Evolutionary conservation across 2,329 filamentous ascomycete genomes (phyloP).

Genomic region (Raffaelea arxii): DNA sequence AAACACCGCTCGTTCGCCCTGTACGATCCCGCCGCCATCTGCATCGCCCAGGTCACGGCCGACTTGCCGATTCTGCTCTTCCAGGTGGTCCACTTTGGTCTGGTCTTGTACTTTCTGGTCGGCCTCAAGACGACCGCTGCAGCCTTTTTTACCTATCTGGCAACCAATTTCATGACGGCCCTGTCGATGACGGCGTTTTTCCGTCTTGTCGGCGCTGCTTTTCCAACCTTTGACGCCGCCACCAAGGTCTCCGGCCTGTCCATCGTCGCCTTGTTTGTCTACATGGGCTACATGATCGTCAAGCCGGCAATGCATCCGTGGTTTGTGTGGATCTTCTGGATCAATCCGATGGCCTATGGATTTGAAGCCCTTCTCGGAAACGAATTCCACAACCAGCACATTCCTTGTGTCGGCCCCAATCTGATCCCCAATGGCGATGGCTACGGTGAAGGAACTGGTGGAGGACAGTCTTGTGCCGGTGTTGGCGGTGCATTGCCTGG

Average conservation of each 20-base stretch:
- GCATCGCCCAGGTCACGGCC: slow-evolving; percentile 44
- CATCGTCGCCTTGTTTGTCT: slow-evolving; percentile 55
- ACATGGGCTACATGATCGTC: slow-evolving; percentile 58
- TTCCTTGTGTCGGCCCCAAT: slow-evolving; percentile 40
- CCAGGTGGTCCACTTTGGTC: slow-evolving; percentile 58
- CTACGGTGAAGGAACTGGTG: slow-evolving; percentile 27
- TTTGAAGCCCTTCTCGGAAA: slow-evolving; percentile 51
- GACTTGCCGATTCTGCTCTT: slow-evolving; percentile 54
- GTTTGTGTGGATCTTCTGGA: slow-evolving; percentile 57
- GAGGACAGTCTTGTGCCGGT: slow-evolving; percentile 44
- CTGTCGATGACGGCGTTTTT: slow-evolving; percentile 51
- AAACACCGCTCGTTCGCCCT: slow-evolving; percentile 39
- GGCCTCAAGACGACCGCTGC: slow-evolving; percentile 56
- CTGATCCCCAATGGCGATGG: slow-evolving; percentile 40
- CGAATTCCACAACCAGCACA: slow-evolving; percentile 40
- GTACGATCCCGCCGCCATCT: slow-evolving; percentile 46
- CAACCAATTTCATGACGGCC: no score
- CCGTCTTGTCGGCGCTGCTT: slow-evolving; percentile 47
- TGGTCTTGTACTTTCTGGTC: slow-evolving; percentile 70
- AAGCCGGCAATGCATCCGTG: slow-evolving; percentile 55
- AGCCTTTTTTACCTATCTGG: slow-evolving; percentile 58
- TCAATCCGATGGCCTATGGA: slow-evolving; percentile 55
- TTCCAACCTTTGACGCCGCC: slow-evolving; percentile 52
- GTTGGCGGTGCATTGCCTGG: slow-evolving; percentile 44
- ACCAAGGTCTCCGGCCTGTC: slow-evolving; percentile 47